Evolutionary conservation across 2,329 filamentous ascomycete genomes (phyloP), one percentile per base, ranked within the genome.

Genomic region (Fusarium nygamai): DNA sequence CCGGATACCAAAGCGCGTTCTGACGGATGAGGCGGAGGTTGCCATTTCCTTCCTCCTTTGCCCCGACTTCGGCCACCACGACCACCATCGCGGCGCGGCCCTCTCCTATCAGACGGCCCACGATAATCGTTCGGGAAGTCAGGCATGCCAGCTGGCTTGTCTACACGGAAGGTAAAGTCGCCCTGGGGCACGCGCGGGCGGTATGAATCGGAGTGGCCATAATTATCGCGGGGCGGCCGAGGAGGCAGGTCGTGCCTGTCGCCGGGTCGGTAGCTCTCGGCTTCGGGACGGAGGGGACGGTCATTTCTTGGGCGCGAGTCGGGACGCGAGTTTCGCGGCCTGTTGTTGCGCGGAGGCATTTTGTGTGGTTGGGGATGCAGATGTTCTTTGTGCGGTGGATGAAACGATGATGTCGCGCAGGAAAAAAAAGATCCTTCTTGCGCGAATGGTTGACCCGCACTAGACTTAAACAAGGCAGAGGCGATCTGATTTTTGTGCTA

Each of bases 141-240:
- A 24, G 82, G 80, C 22, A 90, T 81, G 9, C 88, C 88, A 1
- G 84, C 73, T 8, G 89, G 88, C 58, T 87, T 87, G 17, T 89
- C 85, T 47, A 86, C 81, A 12, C 87, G 86, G 67, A 91, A 91
- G 2, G 86, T 88, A 76, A 91, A 91, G 58, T 90, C 88, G 43
- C 88, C 80, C 56, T 83, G 84, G 4, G 84, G 84, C 20, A 80
- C 76, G 36, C 76, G 74, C 19, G 80, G 78, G 8, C 79, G 77
- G 36, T 82, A 81, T 13, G 79, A 81, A 59, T 81, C 79, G 8
- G 58, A 50, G 12, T 62, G 58, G 13, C 75, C 76, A 36, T 72
- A 72, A 24, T 79, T 74, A 53, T 80, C 74, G 48, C 71, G 74
- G 22, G 64, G 65, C 5, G 72, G 69, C 24, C 74, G 68, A 14